Percentiles rank a stretch among this genome's conserved stretches.
phyloP scores from a whole-genome alignment of 2,329 filamentous ascomycete genomes.

The Exophiala xenobiotica region DNA sequence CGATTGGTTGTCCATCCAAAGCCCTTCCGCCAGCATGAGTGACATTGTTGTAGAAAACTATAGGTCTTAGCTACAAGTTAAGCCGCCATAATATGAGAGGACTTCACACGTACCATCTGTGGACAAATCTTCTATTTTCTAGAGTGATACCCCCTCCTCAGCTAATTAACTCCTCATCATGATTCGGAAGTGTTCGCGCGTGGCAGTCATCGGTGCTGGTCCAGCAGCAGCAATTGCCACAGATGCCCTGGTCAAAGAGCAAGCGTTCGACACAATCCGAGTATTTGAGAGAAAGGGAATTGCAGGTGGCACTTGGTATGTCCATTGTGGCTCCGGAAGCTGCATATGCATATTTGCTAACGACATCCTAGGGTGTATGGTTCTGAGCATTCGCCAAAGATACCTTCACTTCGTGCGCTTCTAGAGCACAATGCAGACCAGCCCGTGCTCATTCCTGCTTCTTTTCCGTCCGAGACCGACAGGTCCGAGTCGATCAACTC shows the following conservation, averaged over 20 bases:
- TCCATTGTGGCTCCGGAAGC: not conserved
- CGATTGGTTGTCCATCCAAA: not conserved
- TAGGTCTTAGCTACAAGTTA: no score
- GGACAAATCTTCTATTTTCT: not conserved
- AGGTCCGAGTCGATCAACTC: conserved; percentile 31
- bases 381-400: conserved; percentile 38
- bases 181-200: conserved; percentile 30
- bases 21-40: not conserved
- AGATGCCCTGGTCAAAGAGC: conserved; percentile 60
- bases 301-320: conserved; percentile 62
- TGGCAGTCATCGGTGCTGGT: conserved; percentile 63
- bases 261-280: conserved; percentile 57
- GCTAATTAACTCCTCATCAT: not conserved
- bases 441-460: conserved; percentile 48
- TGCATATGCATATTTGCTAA: conserved; percentile 30
- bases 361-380: conserved; percentile 26
- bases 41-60: not conserved
- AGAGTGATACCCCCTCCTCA: not conserved
- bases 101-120: no score
- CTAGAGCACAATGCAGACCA: conserved; percentile 52
- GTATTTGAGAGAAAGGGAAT: conserved; percentile 63
- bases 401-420: conserved; percentile 49
- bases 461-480: conserved; percentile 49
- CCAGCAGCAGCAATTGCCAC: conserved; percentile 61
- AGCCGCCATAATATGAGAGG: not conserved